These are phyloP conservation scores for Begonia fuchsioides DNA, from an alignment of 306 rosid genomes.

Conservation along the genomic window DNA sequence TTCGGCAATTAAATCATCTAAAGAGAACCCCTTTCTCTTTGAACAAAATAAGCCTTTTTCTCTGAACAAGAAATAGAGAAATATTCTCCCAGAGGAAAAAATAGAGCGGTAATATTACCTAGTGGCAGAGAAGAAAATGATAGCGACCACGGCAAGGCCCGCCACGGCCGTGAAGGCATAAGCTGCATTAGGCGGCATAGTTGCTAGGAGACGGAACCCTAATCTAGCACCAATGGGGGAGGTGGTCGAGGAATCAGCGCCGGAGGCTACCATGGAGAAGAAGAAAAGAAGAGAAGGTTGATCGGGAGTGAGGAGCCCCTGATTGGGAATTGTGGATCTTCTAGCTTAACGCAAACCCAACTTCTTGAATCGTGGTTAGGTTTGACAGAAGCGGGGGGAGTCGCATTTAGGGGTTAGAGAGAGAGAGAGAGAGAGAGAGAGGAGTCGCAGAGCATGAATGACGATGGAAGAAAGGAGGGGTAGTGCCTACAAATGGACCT, in stretches of 20 bases:
- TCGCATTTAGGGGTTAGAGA: background rate
- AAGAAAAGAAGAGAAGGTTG: background rate
- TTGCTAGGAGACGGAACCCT: conserved; percentile 26
- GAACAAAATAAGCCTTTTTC: background rate
- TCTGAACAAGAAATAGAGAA: background rate
- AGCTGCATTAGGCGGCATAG: conserved; percentile 25
- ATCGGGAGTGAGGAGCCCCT: background rate
- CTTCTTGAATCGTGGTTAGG: background rate
- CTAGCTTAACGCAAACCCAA: conserved; percentile 9
- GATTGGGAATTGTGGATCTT: background rate
- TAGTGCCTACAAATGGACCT: no score
- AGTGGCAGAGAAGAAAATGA: conserved; percentile 41
- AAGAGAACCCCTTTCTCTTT: background rate
- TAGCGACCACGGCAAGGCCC: conserved; percentile 36
- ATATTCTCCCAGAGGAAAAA: background rate
- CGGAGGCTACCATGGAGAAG: conserved; percentile 45
- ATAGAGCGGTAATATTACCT: conserved; percentile 31
- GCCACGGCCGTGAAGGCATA: conserved; percentile 46
- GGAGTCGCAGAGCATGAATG: background rate
- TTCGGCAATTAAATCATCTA: no score
- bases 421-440: conserved; percentile 4
- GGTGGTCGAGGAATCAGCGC: conserved; percentile 19
- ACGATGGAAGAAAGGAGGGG: no score
- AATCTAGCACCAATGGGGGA: conserved; percentile 31
- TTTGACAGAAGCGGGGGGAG: background rate